A percentile compares a stretch with the other conserved stretches of the same genome.
Conservation (phyloP, 129 eudicot genomes). For the Rutidosis leptorrhynchoides region DNA sequence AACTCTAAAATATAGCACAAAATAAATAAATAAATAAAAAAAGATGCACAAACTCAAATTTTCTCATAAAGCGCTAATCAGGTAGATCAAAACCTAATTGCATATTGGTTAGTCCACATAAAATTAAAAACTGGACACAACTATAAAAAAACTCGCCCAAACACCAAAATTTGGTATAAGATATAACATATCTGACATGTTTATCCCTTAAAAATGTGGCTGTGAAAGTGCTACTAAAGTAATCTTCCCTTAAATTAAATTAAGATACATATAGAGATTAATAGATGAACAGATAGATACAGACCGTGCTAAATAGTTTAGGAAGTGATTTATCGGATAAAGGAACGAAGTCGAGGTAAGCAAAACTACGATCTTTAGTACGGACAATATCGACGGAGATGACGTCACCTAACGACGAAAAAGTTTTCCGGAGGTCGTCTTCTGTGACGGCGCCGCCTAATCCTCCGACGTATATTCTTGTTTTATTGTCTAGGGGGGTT, state of each 20-base stretch:
- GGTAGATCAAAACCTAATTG: not conserved
- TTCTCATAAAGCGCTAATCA: too few species aligned
- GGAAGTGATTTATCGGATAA: slow-evolving; percentile 68
- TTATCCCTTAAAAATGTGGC: too few species aligned
- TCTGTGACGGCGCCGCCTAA: slow-evolving; percentile 69
- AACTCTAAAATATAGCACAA: too few species aligned
- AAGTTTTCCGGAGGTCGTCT: slow-evolving; percentile 69
- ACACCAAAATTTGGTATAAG: not conserved
- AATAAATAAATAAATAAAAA: too few species aligned
- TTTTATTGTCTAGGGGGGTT: slow-evolving; percentile 1
- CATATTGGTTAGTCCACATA: not conserved
- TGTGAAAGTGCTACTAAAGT: too few species aligned
- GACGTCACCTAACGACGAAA: slow-evolving; percentile 63
- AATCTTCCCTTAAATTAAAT: not conserved
- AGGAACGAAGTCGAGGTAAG: slow-evolving; percentile 77
- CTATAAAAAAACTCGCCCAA: not conserved
- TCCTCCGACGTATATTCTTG: slow-evolving; percentile 82
- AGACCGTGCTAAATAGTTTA: slow-evolving; percentile 92
- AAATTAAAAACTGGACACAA: too few species aligned
- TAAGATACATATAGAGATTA: slow-evolving; percentile 3
- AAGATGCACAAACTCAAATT: too few species aligned
- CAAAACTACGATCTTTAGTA: slow-evolving; percentile 89
- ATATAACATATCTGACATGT: too few species aligned
- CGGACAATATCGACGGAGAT: slow-evolving; percentile 64
- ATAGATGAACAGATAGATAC: slow-evolving; percentile 12